Base-by-base conservation (phyloP, 805 yeast species). In the Candida caryicola region DNA sequence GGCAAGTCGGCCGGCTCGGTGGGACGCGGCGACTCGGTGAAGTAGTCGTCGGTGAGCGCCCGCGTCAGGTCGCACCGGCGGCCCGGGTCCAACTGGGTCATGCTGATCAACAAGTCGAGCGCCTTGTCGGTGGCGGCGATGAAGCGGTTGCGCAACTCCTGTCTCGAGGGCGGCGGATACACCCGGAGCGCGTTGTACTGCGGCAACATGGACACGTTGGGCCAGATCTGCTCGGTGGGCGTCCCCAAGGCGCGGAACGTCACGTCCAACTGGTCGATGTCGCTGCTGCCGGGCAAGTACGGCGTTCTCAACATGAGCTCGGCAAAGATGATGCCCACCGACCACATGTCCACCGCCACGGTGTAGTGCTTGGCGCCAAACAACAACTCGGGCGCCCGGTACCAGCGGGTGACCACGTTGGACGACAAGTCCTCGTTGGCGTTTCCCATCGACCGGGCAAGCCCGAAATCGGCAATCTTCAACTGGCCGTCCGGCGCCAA, bases 351-450 rank as follows among this genome's bases (percentile, higher is more conserved):
- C 4, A 69, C 63, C 0, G 74, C 73, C 1, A 60, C 66, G 1
- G 73, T 67, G 40, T 69, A 69, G 43, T 69, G 73, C 29, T 63
- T 57, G 12, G 73, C 70, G 0, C 74, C 74, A 54, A 69, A 66
- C 27, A 69, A 54, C 30, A 69, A 52, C 47, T 69, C 74, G 0
- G 74, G 99, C 0, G 98, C 95, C 39, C 98, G 69, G 61, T 93
- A 93, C 99, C 99, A 93, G 43, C 98, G 67, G 2, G 99, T 93
- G 1, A 93, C 99, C 3, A 93, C 99, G 46, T 90, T 91, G 2
- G 95, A 85, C 0, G 98, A 86, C 59, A 93, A 67, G 31, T 73
- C 76, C 46, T 85, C 93, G 41, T 79, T 77, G 31, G 81, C 77
- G 17, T 82, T 73, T 0, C 95, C 91, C 41, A 87, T 67, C 2